A percentile compares a stretch with the other conserved stretches of the same genome.
Conservation (phyloP, 176 grass and related monocot genomes). For the bread wheat (Triticum aestivum) region DNA sequence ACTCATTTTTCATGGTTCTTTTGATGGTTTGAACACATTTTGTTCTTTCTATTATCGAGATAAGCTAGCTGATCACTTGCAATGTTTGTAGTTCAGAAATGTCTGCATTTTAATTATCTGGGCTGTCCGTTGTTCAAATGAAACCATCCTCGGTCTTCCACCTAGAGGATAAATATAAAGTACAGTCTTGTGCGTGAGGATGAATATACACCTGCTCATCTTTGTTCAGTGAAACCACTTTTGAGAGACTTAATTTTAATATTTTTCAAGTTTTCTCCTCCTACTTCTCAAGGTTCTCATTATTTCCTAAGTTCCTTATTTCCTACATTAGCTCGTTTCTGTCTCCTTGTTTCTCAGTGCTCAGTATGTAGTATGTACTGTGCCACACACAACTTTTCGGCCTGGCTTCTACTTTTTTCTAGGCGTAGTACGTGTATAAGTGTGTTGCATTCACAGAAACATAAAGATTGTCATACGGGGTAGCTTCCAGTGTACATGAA, state of each 20-base stretch:
- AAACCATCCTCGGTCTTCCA: constrained; percentile 6
- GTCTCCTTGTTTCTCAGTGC: neutral
- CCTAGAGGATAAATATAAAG: neutral
- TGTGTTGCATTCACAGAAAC: neutral
- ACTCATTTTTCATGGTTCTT: neutral
- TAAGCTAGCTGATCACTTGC: neutral
- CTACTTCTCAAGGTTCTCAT: neutral
- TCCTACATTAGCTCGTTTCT: constrained; percentile 10
- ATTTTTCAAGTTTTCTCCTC: neutral
- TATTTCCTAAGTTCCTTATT: constrained; percentile 10
- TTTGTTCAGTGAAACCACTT: constrained; percentile 23
- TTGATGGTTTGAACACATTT: neutral
- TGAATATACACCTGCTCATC: neutral
- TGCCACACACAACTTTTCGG: neutral
- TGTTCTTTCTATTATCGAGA: neutral
- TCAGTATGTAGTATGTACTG: neutral
- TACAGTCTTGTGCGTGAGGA: neutral
- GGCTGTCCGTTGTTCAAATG: neutral
- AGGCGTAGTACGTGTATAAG: neutral
- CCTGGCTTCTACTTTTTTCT: neutral
- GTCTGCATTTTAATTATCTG: neutral
- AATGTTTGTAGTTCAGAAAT: neutral
- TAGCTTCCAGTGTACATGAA: neutral
- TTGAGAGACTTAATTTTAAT: neutral
- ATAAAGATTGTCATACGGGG: neutral